Evolutionary conservation across 192 early-diverging fungal species (phyloP).

Genomic region (Coemansia reversa): DNA sequence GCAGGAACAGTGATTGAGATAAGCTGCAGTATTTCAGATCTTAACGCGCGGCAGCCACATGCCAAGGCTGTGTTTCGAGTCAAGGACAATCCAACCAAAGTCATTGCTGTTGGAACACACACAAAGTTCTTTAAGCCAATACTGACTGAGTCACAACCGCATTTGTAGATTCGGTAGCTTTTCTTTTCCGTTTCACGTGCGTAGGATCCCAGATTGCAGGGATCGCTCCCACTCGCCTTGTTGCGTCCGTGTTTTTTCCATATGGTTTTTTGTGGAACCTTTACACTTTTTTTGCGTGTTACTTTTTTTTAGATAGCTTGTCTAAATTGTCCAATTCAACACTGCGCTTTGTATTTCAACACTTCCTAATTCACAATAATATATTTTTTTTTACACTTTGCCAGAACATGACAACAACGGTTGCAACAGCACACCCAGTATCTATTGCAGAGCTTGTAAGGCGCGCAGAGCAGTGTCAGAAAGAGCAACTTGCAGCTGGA

Average conservation of each 20-base stretch:
- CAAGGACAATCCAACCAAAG: slow-evolving; percentile 9
- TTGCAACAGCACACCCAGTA: slow-evolving; percentile 2
- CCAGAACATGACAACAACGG: neutral
- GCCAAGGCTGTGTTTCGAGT: slow-evolving; percentile 30
- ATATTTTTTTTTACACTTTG: no score
- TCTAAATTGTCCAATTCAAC: no score
- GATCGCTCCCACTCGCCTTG: no score
- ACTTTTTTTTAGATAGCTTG: no score
- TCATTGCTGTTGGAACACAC: slow-evolving; percentile 29
- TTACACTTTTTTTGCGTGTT: no score
- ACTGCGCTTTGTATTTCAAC: no score
- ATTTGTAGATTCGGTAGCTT: slow-evolving; percentile 9
- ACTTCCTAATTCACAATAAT: no score
- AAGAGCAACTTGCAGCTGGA: slow-evolving; percentile 30
- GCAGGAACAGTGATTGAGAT: slow-evolving; percentile 29
- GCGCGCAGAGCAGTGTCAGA: slow-evolving; percentile 28
- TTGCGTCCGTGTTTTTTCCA: no score
- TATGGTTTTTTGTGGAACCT: no score
- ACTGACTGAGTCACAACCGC: slow-evolving; percentile 35
- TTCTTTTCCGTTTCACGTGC: neutral
- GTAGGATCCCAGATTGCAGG: neutral
- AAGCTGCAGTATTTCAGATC: slow-evolving; percentile 17
- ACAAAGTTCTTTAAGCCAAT: slow-evolving; percentile 37
- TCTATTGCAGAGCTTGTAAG: slow-evolving; percentile 19
- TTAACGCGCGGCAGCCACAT: slow-evolving; percentile 24